Evolutionary conservation across 148 eudicot genomes (phyloP), one percentile per base, ranked within the genome.

Genomic region (Cornus suecica): DNA sequence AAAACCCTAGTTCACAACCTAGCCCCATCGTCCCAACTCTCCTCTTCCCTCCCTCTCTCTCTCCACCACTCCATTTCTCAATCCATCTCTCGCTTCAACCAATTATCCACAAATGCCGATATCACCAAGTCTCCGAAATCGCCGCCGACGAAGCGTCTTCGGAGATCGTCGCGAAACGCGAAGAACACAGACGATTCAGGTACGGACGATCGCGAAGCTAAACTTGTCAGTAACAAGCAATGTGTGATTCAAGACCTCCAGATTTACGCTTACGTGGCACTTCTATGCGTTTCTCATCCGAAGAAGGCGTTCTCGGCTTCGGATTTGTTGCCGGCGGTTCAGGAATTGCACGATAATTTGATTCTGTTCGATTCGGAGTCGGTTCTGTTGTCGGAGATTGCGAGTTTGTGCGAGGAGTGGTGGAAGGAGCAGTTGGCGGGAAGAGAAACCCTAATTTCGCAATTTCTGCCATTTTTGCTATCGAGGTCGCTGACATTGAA

Each of bases 361-460:
- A 75, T 91, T 68, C 76, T 90, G 26, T 92, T 95, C 23, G 99
- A 93, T 80, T 80, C 83, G 1, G 97, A 95, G 71, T 73, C 87
- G 14, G 76, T 31, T 15, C 73, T 93, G 70, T 71, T 90, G 34
- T 80, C 87, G 15, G 99, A 93, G 77, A 83, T 95, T 3, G 80
- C 97, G 52, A 85, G 18, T 72, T 79, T 95, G 74, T 95, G 98
- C 76, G 99, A 95, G 66, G 86, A 86, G 60, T 95, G 98, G 99
- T 95, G 99, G 98, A 91, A 93, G 71, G 84, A 72, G 72, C 93
- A 78, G 77, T 85, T 93, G 32, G 65, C 48, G 3, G 97, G 91
- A 28, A 91, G 87, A 60, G 97, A 93, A 75, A 70, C 84, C 70
- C 68, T 95, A 24, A 93, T 95, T 65, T 86, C 97, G 20, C 97